Conservation (phyloP, 163 green algal genomes). For the Chlorella variabilis region DNA sequence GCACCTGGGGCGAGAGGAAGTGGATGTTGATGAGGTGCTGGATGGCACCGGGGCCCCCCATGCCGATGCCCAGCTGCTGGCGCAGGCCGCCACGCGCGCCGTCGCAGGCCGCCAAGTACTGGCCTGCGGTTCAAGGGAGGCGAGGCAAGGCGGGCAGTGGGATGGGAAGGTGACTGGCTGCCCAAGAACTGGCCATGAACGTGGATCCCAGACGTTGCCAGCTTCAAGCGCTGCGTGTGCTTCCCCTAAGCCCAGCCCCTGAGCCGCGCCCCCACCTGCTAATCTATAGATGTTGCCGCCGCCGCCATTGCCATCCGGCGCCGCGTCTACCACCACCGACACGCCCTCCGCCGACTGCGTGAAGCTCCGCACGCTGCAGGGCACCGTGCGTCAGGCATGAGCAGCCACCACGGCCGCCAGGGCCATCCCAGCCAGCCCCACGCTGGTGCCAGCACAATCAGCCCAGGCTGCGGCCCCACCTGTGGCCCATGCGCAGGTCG, state of each 20-base stretch:
- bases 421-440: no score
- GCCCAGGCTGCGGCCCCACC: no score
- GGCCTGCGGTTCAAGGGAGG: neutral
- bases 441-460: no score
- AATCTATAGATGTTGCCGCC: neutral
- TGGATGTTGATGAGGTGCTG: conserved; percentile 95
- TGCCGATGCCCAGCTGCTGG: conserved; percentile 63
- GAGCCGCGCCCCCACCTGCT: neutral
- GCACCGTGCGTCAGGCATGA: no score
- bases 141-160: neutral
- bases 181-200: no score
- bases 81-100: conserved; percentile 76
- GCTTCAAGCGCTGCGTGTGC: no score
- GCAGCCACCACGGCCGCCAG: no score
- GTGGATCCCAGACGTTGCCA: no score
- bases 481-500: conserved; percentile 44
- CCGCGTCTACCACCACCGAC: neutral
- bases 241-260: no score
- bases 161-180: no score
- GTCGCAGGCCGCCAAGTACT: conserved; percentile 82
- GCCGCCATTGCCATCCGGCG: neutral
- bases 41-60: conserved; percentile 69
- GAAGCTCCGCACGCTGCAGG: conserved; percentile 15
- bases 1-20: conserved; percentile 68
- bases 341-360: neutral